Conservation (phyloP, 2,329 filamentous ascomycete genomes). For the Colletotrichum sp. region DNA sequence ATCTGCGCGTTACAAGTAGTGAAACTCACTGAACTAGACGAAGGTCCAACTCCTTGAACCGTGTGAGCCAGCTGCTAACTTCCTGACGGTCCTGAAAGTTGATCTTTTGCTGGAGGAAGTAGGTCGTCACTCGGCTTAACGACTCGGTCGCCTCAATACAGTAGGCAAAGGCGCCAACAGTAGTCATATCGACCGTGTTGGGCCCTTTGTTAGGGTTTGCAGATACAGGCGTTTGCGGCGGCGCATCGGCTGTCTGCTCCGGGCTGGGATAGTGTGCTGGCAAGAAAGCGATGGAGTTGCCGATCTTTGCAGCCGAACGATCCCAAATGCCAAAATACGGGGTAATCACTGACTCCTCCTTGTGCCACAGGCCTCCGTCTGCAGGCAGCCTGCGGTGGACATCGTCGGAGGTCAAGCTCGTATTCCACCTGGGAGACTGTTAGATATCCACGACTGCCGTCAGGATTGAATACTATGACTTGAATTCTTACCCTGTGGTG, state of each 20-base stretch:
- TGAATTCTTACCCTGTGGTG: slow-evolving; percentile 20
- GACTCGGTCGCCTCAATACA: slow-evolving; percentile 51
- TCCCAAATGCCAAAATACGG: slow-evolving; percentile 52
- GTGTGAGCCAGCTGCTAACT: slow-evolving; percentile 46
- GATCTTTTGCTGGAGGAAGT: slow-evolving; percentile 48
- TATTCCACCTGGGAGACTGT: slow-evolving; percentile 30
- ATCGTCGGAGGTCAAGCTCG: slow-evolving; percentile 33
- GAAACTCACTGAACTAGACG: slow-evolving; percentile 42
- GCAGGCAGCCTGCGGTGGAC: slow-evolving; percentile 33
- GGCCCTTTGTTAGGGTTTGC: not conserved
- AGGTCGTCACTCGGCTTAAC: slow-evolving; percentile 46
- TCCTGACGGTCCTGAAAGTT: slow-evolving; percentile 41
- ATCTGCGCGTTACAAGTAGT: not conserved
- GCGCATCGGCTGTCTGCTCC: slow-evolving; percentile 18
- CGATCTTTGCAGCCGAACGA: slow-evolving; percentile 39
- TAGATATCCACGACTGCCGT: no score
- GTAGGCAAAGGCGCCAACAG: slow-evolving; percentile 50
- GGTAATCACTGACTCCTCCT: slow-evolving; percentile 39
- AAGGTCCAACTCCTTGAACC: slow-evolving; percentile 53
- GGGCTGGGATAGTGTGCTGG: slow-evolving; percentile 34
- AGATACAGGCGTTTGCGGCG: not conserved
- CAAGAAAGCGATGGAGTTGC: slow-evolving; percentile 41
- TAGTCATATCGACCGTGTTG: slow-evolving; percentile 33
- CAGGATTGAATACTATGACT: fast-evolving
- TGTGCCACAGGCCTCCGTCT: slow-evolving; percentile 45